Percentiles rank a stretch among this genome's conserved stretches.
Conservation (phyloP, 2,329 filamentous ascomycete species). For the Penicillium sp. region DNA sequence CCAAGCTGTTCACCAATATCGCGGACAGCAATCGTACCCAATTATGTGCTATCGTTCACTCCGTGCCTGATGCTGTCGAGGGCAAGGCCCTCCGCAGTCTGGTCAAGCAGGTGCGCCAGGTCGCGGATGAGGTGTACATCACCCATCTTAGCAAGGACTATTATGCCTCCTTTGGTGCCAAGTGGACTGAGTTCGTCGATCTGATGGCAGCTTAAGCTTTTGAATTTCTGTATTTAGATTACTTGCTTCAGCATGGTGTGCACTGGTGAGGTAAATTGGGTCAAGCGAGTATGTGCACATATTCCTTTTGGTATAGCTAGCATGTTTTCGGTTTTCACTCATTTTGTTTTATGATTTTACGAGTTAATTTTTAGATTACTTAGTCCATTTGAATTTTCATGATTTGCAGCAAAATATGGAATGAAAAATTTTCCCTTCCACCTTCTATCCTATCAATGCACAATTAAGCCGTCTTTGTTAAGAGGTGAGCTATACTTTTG, state of each 20-base stretch:
- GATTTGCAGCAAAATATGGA: background rate
- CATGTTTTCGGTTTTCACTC: background rate
- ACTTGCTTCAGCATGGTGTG: background rate
- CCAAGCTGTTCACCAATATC: conserved; percentile 35
- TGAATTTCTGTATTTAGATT: background rate
- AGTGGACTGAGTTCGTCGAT: conserved; percentile 41
- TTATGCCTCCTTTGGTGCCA: conserved; percentile 42
- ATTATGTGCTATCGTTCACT: conserved; percentile 42
- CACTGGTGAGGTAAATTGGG: conserved; percentile 2
- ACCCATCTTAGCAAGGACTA: conserved; percentile 42
- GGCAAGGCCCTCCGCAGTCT: conserved; percentile 33
- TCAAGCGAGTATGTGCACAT: background rate
- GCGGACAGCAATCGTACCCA: conserved; percentile 33
- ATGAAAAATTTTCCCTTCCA: background rate
- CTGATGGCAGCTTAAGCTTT: conserved; percentile 29
- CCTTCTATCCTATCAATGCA: background rate
- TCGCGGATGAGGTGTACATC: conserved; percentile 43
- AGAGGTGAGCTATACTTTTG: background rate
- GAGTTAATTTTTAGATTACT: background rate
- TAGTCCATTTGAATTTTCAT: background rate
- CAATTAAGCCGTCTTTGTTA: background rate
- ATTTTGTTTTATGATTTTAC: conserved; percentile 3
- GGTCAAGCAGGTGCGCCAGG: conserved; percentile 35
- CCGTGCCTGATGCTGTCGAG: conserved; percentile 34
- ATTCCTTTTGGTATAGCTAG: background rate